Evolutionary conservation across 1,284 basidiomycete species (phyloP).

Genomic region (Trichosporon sp.): DNA sequence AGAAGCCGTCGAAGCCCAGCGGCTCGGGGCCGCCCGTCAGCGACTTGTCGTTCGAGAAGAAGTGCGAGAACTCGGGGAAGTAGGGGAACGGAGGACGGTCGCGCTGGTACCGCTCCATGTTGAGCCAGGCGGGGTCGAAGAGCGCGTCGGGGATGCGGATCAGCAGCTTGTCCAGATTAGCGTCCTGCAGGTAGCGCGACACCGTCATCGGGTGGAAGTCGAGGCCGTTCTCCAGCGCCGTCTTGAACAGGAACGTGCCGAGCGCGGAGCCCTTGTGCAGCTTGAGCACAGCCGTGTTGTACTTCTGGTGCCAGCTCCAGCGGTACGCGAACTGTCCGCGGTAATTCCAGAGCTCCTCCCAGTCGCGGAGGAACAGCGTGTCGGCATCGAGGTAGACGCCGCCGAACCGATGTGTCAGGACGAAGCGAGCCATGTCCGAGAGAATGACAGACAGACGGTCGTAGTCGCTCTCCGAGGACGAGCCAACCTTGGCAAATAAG

Average conservation of each 20-base stretch:
- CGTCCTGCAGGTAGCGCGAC: slow-evolving; percentile 71
- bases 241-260: slow-evolving; percentile 74
- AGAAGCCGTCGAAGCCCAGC: slow-evolving; percentile 78
- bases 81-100: slow-evolving; percentile 78
- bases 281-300: slow-evolving; percentile 80
- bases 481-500: slow-evolving; percentile 68
- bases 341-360: slow-evolving; percentile 87
- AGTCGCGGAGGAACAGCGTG: slow-evolving; percentile 79
- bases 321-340: slow-evolving; percentile 80
- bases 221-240: slow-evolving; percentile 74
- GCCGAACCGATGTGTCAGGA: slow-evolving; percentile 77
- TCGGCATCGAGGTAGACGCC: slow-evolving; percentile 84
- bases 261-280: slow-evolving; percentile 76
- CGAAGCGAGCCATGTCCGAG: slow-evolving; percentile 81
- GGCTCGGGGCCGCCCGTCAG: slow-evolving; percentile 67
- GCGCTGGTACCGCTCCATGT: slow-evolving; percentile 73
- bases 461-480: slow-evolving; percentile 66
- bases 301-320: slow-evolving; percentile 73
- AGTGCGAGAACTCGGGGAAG: slow-evolving; percentile 72
- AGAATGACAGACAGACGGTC: slow-evolving; percentile 75
- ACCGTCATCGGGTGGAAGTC: slow-evolving; percentile 87
- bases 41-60: slow-evolving; percentile 70
- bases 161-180: slow-evolving; percentile 65
- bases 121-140: slow-evolving; percentile 82
- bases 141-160: slow-evolving; percentile 75